Percentiles rank a stretch among this genome's conserved stretches.
Evolutionary conservation across 2,329 filamentous ascomycete species (phyloP).

Genomic region (Fusarium pseudocircinatum): DNA sequence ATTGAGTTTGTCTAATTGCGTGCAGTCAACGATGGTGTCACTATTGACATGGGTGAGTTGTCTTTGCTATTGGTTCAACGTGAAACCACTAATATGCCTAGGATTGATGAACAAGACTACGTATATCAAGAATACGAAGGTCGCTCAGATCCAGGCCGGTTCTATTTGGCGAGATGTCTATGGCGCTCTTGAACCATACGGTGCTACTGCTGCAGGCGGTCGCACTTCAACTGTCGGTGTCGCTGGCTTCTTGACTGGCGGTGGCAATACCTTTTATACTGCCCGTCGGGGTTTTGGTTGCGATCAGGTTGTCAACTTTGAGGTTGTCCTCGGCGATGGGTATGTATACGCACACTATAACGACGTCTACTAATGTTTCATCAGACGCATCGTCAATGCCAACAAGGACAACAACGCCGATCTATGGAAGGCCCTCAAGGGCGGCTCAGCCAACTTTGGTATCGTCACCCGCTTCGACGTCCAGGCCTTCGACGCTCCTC

Average conservation of each 20-base stretch:
- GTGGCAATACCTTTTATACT: constrained; percentile 33
- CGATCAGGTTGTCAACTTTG: constrained; percentile 56
- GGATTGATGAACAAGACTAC: constrained; percentile 20
- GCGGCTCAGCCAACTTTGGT: constrained; percentile 27
- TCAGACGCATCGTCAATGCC: constrained; percentile 5
- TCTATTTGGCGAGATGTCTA: constrained; percentile 16
- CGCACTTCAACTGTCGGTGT: constrained; percentile 36
- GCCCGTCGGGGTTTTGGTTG: constrained; percentile 41
- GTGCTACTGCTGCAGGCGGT: constrained; percentile 11
- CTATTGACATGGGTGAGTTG: constrained; percentile 9
- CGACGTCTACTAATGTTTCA: background rate
- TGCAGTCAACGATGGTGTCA: constrained; percentile 13
- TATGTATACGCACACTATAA: background rate
- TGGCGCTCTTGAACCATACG: background rate
- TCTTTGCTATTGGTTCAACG: background rate
- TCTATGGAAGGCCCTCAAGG: constrained; percentile 27
- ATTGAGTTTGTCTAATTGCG: background rate
- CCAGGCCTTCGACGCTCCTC: constrained; percentile 23
- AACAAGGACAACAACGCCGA: constrained; percentile 29
- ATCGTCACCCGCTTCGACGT: constrained; percentile 35
- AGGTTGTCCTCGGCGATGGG: constrained; percentile 50
- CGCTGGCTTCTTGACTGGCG: constrained; percentile 43
- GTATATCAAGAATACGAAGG: constrained; percentile 6
- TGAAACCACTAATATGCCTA: background rate
- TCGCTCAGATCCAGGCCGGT: constrained; percentile 7